Conservation (phyloP, 805 yeast genomes). For the Hermanozyma aechmeae region DNA sequence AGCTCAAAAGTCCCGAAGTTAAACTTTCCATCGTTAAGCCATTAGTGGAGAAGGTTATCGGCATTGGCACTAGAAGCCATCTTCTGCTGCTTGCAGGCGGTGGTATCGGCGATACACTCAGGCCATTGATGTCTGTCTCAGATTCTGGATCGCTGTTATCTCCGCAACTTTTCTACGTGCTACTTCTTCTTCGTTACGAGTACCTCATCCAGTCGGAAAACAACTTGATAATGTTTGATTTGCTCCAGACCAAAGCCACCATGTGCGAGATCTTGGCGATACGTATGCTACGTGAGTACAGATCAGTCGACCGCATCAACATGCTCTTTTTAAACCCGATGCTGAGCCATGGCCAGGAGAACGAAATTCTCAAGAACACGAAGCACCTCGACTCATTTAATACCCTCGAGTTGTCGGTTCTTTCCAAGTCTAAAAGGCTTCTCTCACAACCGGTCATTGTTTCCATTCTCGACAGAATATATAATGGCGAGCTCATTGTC, state of each 20-base stretch:
- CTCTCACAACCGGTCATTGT: conserved; percentile 44
- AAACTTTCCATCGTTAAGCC: conserved; percentile 40
- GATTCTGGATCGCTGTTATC: too few species aligned
- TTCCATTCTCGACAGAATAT: conserved; percentile 37
- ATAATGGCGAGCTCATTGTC: conserved; percentile 41
- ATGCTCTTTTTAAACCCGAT: conserved; percentile 39
- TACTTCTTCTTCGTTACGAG: conserved; percentile 28
- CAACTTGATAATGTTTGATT: conserved; percentile 26
- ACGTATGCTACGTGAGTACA: conserved; percentile 38
- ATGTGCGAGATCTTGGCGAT: conserved; percentile 47
- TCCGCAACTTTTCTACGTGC: conserved; percentile 19
- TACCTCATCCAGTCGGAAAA: conserved; percentile 29
- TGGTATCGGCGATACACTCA: too few species aligned
- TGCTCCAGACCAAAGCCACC: conserved; percentile 35
- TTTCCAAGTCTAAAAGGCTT: conserved; percentile 43
- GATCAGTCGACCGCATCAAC: conserved; percentile 33
- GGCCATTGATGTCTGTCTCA: too few species aligned
- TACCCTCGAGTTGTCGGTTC: conserved; percentile 42
- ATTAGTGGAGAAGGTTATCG: conserved; percentile 27
- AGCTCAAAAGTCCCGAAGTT: conserved; percentile 42
- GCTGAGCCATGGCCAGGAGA: conserved; percentile 13
- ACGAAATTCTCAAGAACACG: conserved; percentile 9
- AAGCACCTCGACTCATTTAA: conserved; percentile 22
- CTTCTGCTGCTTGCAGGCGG: too few species aligned
- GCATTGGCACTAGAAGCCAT: too few species aligned